These are phyloP conservation scores for Lagerstroemia speciosa DNA, from an alignment of 345 rosid species.

Conservation along the genomic window DNA sequence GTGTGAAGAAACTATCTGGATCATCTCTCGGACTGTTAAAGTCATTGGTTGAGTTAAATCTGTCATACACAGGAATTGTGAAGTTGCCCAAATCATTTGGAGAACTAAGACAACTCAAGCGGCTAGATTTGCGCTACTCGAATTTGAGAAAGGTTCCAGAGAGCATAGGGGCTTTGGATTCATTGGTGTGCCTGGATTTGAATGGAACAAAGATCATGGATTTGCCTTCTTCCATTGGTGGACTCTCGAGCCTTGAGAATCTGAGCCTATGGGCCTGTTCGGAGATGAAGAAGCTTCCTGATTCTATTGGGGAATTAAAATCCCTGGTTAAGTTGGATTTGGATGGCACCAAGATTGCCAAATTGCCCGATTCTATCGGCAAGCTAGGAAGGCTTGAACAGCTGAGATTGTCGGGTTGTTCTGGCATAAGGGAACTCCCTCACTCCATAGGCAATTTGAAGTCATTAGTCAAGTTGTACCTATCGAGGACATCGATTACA, in stretches of 20 bases:
- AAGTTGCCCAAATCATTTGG: background rate
- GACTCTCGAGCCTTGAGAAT: background rate
- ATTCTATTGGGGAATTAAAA: too few relatives aligned
- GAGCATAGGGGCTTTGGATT: background rate
- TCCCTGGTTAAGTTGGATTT: background rate
- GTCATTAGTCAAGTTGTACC: background rate
- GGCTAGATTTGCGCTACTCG: background rate
- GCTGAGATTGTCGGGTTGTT: background rate
- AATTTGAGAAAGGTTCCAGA: background rate
- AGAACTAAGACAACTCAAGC: background rate
- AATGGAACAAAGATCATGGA: background rate
- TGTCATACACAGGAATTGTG: background rate
- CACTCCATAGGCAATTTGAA: slow-evolving; percentile 6
- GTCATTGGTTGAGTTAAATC: background rate
- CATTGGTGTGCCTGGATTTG: background rate
- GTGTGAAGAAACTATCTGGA: background rate
- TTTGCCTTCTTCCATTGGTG: slow-evolving; percentile 8
- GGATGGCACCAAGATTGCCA: background rate
- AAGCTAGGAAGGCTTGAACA: background rate
- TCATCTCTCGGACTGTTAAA: background rate
- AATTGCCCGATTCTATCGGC: slow-evolving; percentile 4
- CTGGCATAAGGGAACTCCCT: slow-evolving; percentile 6
- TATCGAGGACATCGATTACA: background rate
- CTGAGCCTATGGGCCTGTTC: background rate
- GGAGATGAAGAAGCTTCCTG: slow-evolving; percentile 4